Conservation (phyloP, 257 asterid genomes). For the Hygrophila difformis region DNA sequence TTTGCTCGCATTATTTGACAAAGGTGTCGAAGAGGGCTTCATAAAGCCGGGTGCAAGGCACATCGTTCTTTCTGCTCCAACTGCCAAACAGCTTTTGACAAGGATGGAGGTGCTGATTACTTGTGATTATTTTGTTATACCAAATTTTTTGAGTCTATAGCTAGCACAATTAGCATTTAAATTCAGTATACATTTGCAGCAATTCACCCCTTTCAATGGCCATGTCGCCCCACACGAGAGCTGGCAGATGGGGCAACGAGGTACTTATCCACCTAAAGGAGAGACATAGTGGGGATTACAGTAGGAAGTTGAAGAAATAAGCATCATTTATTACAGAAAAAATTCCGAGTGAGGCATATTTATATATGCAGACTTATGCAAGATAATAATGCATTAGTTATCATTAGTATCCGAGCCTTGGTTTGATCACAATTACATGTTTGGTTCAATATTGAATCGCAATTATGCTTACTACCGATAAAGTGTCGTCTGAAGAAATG, state of each 20-base stretch:
- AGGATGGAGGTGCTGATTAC: constrained; percentile 64
- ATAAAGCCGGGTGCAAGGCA: constrained; percentile 78
- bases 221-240: constrained; percentile 87
- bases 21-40: constrained; percentile 97
- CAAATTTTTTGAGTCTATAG: neutral
- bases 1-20: constrained; percentile 77
- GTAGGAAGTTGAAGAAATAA: too few species aligned
- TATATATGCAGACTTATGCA: too few species aligned
- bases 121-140: neutral
- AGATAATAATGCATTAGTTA: too few species aligned
- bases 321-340: too few species aligned
- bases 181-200: constrained; percentile 35
- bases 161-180: neutral
- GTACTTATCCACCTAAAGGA: constrained; percentile 37
- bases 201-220: constrained; percentile 46
- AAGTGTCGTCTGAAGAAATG: too few species aligned
- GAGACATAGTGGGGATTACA: constrained; percentile 28
- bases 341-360: too few species aligned
- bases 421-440: too few species aligned
- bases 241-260: constrained; percentile 81
- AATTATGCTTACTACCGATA: too few species aligned
- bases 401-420: too few species aligned
- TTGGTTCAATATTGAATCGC: too few species aligned
- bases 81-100: constrained; percentile 66
- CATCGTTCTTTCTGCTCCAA: constrained; percentile 83